These are phyloP conservation scores for Esteya vermicola DNA, from an alignment of 2,329 filamentous ascomycete genomes.

Conservation along the genomic window DNA sequence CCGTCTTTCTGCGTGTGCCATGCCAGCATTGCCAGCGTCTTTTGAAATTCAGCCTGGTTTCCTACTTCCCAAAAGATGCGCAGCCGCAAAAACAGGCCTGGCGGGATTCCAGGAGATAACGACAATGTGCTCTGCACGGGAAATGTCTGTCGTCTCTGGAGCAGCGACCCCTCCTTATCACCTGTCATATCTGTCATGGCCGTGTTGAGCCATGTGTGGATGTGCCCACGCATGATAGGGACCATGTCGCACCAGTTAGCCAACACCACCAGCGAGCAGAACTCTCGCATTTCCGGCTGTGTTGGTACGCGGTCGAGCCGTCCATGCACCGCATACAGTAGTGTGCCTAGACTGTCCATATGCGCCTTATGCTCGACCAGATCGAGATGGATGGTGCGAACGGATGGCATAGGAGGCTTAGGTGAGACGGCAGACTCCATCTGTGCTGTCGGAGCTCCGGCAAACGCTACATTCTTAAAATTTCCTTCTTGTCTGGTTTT, in stretches of 20 bases:
- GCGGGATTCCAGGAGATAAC: background rate
- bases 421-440: too few relatives aligned
- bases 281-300: background rate
- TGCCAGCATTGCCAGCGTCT: background rate
- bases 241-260: slow-evolving; percentile 4
- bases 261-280: slow-evolving; percentile 4
- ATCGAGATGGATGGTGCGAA: background rate
- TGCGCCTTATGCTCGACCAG: background rate
- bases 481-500: too few relatives aligned
- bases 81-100: slow-evolving; percentile 1
- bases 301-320: slow-evolving; percentile 4
- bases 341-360: background rate
- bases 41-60: slow-evolving; percentile 2
- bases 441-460: too few relatives aligned
- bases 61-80: slow-evolving; percentile 7
- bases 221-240: slow-evolving; percentile 3
- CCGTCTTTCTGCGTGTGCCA: slow-evolving; percentile 2
- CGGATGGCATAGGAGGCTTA: too few relatives aligned
- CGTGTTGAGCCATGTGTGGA: slow-evolving; percentile 3
- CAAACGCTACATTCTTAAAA: too few relatives aligned
- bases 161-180: too few relatives aligned
- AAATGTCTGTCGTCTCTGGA: too few relatives aligned
- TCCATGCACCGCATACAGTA: slow-evolving; percentile 5
- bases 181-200: too few relatives aligned
- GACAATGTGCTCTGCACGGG: background rate